A percentile compares a stretch with the other conserved stretches of the same genome.
These are phyloP conservation scores for Perilla frutescens DNA, from an alignment of 257 asterid genomes.

Conservation along the genomic window DNA sequence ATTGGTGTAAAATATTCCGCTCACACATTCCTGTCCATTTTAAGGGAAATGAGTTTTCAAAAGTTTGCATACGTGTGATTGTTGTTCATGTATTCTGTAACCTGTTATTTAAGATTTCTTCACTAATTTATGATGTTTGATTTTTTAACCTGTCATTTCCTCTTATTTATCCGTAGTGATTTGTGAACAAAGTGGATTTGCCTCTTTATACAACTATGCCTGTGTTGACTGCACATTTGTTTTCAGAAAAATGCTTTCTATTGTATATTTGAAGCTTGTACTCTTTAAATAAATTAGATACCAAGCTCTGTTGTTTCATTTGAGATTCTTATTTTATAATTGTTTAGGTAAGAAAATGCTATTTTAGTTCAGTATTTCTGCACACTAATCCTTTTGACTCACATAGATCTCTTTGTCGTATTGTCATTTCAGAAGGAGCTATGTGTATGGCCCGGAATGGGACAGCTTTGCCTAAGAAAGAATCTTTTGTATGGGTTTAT, in stretches of 20 bases:
- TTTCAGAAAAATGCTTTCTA: not conserved
- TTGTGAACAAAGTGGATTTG: not conserved
- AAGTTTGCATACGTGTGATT: conserved; percentile 3
- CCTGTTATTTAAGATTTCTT: not conserved
- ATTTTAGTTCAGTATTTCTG: conserved; percentile 3
- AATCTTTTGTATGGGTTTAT: conserved; percentile 76
- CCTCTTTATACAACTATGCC: not conserved
- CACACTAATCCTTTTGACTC: conserved; percentile 2
- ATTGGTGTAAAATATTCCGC: not conserved
- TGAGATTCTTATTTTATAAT: conserved; percentile 19
- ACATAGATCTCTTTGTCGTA: conserved; percentile 12
- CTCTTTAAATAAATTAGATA: conserved; percentile 6
- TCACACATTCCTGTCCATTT: not conserved
- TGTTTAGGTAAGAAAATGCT: conserved; percentile 18
- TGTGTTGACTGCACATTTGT: conserved; percentile 13
- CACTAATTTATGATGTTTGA: too few species aligned
- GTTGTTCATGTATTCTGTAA: not conserved
- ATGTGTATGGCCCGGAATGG: conserved; percentile 89
- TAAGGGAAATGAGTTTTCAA: not conserved
- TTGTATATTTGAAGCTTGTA: not conserved
- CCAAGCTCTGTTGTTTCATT: conserved; percentile 6
- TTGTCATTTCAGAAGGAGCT: conserved; percentile 60
- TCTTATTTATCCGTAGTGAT: not conserved
- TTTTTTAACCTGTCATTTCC: not conserved
- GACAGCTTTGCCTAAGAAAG: conserved; percentile 84